These are phyloP conservation scores for Basipetospora chlamydospora DNA, from an alignment of 2,329 filamentous ascomycete genomes.

Conservation along the genomic window DNA sequence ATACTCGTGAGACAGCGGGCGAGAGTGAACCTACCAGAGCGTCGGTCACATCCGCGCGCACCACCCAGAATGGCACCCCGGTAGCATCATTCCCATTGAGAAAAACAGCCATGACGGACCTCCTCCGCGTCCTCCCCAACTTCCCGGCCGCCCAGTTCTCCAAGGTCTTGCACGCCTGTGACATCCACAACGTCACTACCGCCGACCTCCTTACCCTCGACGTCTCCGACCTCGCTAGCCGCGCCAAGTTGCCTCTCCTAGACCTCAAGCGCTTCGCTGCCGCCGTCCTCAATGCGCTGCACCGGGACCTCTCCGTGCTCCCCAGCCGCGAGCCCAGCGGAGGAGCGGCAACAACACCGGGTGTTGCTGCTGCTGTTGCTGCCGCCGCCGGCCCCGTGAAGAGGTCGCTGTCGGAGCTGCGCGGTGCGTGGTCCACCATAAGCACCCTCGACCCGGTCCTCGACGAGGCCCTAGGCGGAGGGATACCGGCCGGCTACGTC, in stretches of 20 bases:
- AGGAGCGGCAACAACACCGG: no score
- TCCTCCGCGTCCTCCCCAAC: conserved; percentile 65
- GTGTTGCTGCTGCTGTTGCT: no score
- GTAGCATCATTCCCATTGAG: conserved; percentile 12
- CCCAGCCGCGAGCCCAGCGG: conserved; percentile 1
- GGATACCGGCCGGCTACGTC: conserved; percentile 66
- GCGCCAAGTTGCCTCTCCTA: conserved; percentile 64
- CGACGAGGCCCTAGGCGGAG: conserved; percentile 58
- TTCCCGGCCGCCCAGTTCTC: conserved; percentile 59
- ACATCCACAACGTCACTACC: conserved; percentile 62
- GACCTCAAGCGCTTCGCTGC: conserved; percentile 63
- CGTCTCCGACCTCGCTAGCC: conserved; percentile 67
- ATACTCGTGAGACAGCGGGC: no score
- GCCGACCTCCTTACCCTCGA: conserved; percentile 79
- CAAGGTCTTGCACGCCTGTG: conserved; percentile 64
- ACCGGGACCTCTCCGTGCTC: conserved; percentile 36
- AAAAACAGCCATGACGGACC: conserved; percentile 56
- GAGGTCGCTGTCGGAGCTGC: conserved; percentile 1
- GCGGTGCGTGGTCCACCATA: conserved; percentile 40
- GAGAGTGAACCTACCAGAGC: no score
- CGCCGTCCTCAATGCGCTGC: conserved; percentile 52
- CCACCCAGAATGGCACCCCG: no score
- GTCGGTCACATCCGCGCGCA: no score
- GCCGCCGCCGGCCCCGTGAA: not conserved
- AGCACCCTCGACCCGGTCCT: conserved; percentile 67